Base-by-base conservation (phyloP, 2,329 filamentous ascomycete genomes). In the Botrytis fabae region DNA sequence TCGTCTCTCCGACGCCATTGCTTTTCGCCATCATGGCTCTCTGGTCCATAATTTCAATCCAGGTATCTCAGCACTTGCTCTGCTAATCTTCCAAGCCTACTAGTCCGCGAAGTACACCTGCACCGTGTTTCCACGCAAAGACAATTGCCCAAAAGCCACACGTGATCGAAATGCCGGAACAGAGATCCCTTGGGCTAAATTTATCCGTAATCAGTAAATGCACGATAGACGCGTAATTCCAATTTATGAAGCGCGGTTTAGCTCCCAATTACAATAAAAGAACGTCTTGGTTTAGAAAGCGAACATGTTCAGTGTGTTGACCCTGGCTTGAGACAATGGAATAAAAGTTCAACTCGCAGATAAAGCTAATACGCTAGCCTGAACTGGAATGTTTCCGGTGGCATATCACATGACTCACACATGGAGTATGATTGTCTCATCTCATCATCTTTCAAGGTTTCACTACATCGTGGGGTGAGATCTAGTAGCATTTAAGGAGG, bases 241-340 rank as follows among this genome's bases (percentile, higher is more conserved):
- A 35, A 42, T 42, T n/a, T 2, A 42, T n/a, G 2, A 62, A 62
- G 14, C 3, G 12, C n/a, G 35, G 18, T 38, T 14, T n/a, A 16
- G n/a, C 25, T 61, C 12, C 4, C 2, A 62, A 40, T 16, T 20
- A 9, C 14, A 40, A 62, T 2, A 20, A 42, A 14, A 57, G n/a
- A 62, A 18, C 22, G 7, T 62, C 38, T n/a, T 25, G 35, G 10
- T n/a, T 18, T n/a, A n/a, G 25, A 40, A 40, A 40, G 22, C 35
- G 8, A 18, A 18, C 18, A 57, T 57, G 51, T 57, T n/a, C 25
- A 35, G 38, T 62, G 35, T n/a, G 7, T 40, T n/a, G 35, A 62
- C 40, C 14, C 14, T 54, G 61, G 25, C 60, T 44, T 63, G 61
- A 18, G 40, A 64, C 40, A 64, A 64, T 64, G n/a, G 28, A 64